Evolutionary conservation across 768 basidiomycete species (phyloP).

Genomic region (Russula sp.): DNA sequence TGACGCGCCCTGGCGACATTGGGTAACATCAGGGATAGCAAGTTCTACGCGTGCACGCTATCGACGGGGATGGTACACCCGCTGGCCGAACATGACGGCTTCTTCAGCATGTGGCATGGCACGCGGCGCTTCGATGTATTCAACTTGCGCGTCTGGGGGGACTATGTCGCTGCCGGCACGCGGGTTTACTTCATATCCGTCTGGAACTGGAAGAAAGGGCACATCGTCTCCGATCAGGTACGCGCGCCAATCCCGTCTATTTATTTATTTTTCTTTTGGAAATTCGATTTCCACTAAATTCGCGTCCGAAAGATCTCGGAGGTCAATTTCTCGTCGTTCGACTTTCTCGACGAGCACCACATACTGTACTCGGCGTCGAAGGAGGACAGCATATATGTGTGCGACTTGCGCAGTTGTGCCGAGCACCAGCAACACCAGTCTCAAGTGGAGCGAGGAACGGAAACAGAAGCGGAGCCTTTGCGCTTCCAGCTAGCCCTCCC

Average conservation of each 20-base stretch:
- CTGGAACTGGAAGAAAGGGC: constrained; percentile 21
- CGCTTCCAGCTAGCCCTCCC: constrained; percentile 10
- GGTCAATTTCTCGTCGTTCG: constrained; percentile 7
- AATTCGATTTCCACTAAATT: not conserved
- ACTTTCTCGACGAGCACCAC: constrained; percentile 18
- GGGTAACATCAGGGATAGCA: not conserved
- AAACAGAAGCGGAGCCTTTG: not conserved
- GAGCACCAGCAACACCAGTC: not conserved
- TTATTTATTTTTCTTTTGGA: not conserved
- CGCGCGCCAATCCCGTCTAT: not conserved
- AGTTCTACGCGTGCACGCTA: constrained; percentile 2
- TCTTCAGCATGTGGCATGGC: not conserved
- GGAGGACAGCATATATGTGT: constrained; percentile 10
- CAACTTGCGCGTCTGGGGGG: not conserved
- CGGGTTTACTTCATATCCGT: constrained; percentile 4
- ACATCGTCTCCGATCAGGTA: constrained; percentile 4
- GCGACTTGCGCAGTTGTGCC: constrained; percentile 1
- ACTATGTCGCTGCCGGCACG: constrained; percentile 7
- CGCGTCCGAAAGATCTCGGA: not conserved
- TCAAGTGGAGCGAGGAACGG: not conserved
- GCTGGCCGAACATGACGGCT: not conserved
- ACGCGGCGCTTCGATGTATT: not conserved
- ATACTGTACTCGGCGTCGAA: constrained; percentile 4
- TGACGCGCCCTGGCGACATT: not conserved
- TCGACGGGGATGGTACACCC: constrained; percentile 3